Evolutionary conservation across 2,329 filamentous ascomycete genomes (phyloP).

Genomic region (Sphaerulina populicola): DNA sequence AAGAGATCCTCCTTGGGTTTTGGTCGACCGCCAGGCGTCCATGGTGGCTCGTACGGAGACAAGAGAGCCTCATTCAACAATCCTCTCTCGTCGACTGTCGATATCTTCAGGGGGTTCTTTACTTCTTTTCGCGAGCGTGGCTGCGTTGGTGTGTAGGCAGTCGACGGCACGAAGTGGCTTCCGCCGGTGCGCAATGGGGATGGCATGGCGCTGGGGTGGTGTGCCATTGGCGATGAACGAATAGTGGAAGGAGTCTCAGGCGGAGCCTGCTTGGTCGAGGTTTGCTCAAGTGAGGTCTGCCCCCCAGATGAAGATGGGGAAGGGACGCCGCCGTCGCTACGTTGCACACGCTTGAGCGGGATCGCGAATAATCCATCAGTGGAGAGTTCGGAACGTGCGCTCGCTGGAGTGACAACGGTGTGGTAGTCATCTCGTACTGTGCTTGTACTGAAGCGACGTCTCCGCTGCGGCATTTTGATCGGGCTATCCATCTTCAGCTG

Average conservation of each 20-base stretch:
- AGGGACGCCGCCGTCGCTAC: background rate
- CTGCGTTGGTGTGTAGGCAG: constrained; percentile 17
- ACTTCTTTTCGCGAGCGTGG: constrained; percentile 5
- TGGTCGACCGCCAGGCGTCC: constrained; percentile 9
- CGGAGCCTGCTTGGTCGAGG: background rate
- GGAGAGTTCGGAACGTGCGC: constrained; percentile 4
- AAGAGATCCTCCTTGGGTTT: constrained; percentile 13
- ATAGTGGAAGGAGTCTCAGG: background rate
- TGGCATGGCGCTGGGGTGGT: constrained; percentile 26
- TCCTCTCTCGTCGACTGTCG: constrained; percentile 5
- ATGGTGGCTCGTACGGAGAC: constrained; percentile 9
- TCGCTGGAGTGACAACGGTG: background rate
- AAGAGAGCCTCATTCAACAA: constrained; percentile 1
- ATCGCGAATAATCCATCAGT: constrained; percentile 13
- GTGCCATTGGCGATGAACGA: constrained; percentile 15
- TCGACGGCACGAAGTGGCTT: constrained; percentile 14
- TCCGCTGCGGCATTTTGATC: background rate
- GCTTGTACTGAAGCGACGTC: background rate
- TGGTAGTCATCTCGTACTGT: background rate
- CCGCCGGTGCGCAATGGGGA: constrained; percentile 23
- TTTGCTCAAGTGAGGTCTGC: background rate
- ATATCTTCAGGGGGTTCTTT: constrained; percentile 2
- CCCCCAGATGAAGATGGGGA: background rate
- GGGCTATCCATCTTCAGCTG: background rate
- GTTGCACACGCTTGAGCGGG: constrained; percentile 4